Percentiles rank a stretch among this genome's conserved stretches.
These are phyloP conservation scores for Raddia guianensis DNA, from an alignment of 176 grass and related monocot species.

Conservation along the genomic window DNA sequence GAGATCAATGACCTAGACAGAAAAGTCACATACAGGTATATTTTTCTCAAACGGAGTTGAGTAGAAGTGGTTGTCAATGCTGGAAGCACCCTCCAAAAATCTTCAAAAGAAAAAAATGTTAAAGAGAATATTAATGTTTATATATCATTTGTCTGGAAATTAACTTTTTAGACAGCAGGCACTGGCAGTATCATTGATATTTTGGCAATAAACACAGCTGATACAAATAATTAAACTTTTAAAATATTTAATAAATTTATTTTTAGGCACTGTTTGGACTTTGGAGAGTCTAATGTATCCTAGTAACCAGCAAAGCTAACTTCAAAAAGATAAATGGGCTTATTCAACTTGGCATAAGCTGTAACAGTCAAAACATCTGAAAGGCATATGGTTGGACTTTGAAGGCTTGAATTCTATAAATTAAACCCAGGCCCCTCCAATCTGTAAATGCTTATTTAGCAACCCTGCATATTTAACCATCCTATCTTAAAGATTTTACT, in stretches of 20 bases:
- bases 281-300: background rate
- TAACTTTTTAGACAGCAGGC: background rate
- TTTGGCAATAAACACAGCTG: conserved; percentile 24
- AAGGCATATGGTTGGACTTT: background rate
- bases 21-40: conserved; percentile 74
- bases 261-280: background rate
- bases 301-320: background rate
- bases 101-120: conserved; percentile 54
- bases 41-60: conserved; percentile 88
- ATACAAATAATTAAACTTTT: background rate
- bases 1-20: conserved; percentile 17
- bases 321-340: background rate
- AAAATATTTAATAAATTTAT: background rate
- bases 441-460: background rate
- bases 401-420: background rate
- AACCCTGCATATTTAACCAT: background rate
- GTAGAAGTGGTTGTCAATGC: conserved; percentile 80
- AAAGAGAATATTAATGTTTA: conserved; percentile 2
- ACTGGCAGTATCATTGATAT: conserved; percentile 20
- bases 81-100: conserved; percentile 94
- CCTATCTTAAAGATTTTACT: conserved; percentile 2
- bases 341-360: conserved; percentile 18
- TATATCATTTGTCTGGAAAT: background rate
- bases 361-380: background rate
- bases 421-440: background rate